Conservation (phyloP, 192 early-diverging fungal species). For the Linnemannia hyalina region DNA sequence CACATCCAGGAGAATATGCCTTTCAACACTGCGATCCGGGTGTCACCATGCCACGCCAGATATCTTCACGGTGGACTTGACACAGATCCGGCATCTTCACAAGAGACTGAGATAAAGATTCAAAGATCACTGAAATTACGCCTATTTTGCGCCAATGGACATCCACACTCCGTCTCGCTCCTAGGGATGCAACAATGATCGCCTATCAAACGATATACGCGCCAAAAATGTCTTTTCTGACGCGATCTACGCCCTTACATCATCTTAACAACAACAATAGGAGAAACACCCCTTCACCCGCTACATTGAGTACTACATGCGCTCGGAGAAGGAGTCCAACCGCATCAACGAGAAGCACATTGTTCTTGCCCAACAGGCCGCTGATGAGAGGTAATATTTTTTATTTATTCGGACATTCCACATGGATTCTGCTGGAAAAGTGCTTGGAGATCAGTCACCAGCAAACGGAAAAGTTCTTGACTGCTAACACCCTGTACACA, state of each 20-base stretch:
- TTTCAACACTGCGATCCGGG: neutral
- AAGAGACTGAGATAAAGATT: neutral
- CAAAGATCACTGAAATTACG: neutral
- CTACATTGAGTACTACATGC: constrained; percentile 59
- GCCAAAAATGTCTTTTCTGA: neutral
- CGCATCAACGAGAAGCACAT: constrained; percentile 51
- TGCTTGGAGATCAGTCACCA: too few relatives aligned
- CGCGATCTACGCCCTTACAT: neutral
- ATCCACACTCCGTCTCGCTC: neutral
- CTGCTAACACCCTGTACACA: neutral
- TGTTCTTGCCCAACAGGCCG: constrained; percentile 30
- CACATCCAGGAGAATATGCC: neutral
- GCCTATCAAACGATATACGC: neutral
- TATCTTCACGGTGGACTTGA: neutral
- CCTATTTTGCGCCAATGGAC: neutral
- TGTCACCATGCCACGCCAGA: too few relatives aligned
- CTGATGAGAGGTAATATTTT: constrained; percentile 32
- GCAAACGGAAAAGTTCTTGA: neutral
- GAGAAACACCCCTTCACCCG: constrained; percentile 56
- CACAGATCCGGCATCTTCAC: neutral
- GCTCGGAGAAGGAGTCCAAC: constrained; percentile 53
- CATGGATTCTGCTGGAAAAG: neutral
- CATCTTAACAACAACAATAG: constrained; percentile 7
- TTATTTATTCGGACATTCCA: neutral
- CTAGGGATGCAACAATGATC: neutral